Conservation (phyloP, 305 asterid species). For the Ajuga reptans region DNA sequence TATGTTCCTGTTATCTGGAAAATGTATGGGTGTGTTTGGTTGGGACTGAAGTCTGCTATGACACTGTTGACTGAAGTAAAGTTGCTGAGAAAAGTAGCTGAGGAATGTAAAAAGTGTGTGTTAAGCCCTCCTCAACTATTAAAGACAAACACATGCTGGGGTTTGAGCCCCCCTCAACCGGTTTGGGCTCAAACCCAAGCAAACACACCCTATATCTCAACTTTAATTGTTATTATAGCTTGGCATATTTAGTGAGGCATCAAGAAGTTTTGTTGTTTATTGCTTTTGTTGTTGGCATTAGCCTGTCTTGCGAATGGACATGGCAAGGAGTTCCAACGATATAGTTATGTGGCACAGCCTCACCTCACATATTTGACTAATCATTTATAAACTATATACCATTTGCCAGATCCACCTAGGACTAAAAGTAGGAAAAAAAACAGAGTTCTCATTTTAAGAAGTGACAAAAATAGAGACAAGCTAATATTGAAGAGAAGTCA, state of each 20-base stretch:
- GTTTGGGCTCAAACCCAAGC: no score
- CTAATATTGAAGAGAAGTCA: background rate
- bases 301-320: conserved; percentile 9
- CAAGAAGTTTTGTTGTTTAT: background rate
- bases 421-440: background rate
- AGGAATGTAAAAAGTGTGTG: no score
- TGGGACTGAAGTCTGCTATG: no score
- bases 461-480: background rate
- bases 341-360: background rate
- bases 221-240: background rate
- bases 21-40: no score
- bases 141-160: no score
- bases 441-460: background rate
- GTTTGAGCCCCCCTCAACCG: no score
- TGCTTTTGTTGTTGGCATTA: background rate
- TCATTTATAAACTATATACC: background rate
- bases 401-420: background rate
- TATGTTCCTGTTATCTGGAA: background rate
- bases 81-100: no score
- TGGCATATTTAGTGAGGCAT: conserved; percentile 9
- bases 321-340: background rate
- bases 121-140: no score
- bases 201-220: no score
- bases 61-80: no score
- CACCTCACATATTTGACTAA: background rate